phyloP scores from a whole-genome alignment of 2,329 filamentous ascomycete species.

The Cladosporium oxysporum region DNA sequence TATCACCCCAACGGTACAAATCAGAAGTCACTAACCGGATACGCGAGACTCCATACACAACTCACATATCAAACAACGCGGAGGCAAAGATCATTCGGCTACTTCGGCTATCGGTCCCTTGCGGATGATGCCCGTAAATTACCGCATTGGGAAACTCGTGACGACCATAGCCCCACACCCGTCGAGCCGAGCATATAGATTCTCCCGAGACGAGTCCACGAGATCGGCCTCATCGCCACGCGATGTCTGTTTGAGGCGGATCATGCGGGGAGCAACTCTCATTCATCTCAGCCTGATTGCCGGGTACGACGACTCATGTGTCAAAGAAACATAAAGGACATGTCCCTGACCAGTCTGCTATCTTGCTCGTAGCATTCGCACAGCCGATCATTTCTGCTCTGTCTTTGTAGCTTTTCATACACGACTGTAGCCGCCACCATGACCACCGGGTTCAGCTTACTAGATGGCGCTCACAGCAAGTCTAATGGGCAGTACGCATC shows the following conservation, averaged over 20 bases:
- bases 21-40: neutral
- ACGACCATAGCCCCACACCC: neutral
- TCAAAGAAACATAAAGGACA: conserved; percentile 9
- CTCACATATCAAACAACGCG: conserved; percentile 2
- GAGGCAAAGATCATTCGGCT: conserved; percentile 4
- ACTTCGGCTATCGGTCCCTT: conserved; percentile 3
- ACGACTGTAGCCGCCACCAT: conserved; percentile 4
- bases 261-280: neutral
- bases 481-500: neutral
- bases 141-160: conserved; percentile 10
- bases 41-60: neutral
- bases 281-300: neutral
- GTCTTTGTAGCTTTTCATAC: neutral
- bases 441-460: neutral
- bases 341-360: neutral
- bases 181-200: conserved; percentile 6
- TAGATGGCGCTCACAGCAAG: neutral
- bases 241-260: neutral
- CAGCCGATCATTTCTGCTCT: neutral
- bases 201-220: conserved; percentile 1
- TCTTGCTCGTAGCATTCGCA: conserved; percentile 6
- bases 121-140: neutral
- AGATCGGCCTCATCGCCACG: neutral
- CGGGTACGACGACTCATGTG: conserved; percentile 1
- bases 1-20: neutral